phyloP scores from a whole-genome alignment of 2,329 filamentous ascomycete species.

The Colletotrichum lentis region DNA sequence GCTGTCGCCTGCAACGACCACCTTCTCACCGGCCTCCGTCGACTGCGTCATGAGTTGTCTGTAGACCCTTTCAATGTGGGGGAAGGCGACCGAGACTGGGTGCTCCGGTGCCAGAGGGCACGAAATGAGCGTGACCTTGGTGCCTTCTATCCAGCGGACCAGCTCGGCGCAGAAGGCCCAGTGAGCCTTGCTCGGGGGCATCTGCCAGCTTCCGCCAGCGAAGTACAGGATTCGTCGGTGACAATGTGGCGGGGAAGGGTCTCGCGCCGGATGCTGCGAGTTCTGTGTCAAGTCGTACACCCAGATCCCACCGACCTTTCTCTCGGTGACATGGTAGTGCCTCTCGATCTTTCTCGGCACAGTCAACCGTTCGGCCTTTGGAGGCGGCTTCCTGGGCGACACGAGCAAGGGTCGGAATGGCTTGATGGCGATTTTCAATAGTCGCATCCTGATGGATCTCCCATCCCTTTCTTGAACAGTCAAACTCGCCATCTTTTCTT shows the following conservation, averaged over 20 bases:
- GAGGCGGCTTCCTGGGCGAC: background rate
- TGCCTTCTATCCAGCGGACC: slow-evolving; percentile 50
- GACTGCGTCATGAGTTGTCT: slow-evolving; percentile 51
- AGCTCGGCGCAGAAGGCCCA: slow-evolving; percentile 61
- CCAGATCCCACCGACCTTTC: background rate
- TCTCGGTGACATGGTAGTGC: background rate
- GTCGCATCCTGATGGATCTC: background rate
- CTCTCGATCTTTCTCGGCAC: background rate
- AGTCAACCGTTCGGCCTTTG: background rate
- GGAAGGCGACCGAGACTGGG: slow-evolving; percentile 59
- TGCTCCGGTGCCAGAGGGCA: slow-evolving; percentile 62
- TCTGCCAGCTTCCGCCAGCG: slow-evolving; percentile 64
- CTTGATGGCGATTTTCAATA: background rate
- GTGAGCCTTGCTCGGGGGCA: slow-evolving; percentile 58
- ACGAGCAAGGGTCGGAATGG: background rate
- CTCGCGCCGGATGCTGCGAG: too few relatives aligned
- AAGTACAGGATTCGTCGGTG: slow-evolving; percentile 59
- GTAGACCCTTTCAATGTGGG: slow-evolving; percentile 57
- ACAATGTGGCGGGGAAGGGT: background rate
- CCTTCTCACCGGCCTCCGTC: slow-evolving; percentile 48
- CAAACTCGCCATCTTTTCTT: background rate
- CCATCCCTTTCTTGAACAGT: background rate
- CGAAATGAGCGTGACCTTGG: slow-evolving; percentile 57
- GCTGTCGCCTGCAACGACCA: slow-evolving; percentile 63
- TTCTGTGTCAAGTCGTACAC: background rate